Conservation (phyloP, 75 land plant genomes). For the Cupressus sempervirens region DNA sequence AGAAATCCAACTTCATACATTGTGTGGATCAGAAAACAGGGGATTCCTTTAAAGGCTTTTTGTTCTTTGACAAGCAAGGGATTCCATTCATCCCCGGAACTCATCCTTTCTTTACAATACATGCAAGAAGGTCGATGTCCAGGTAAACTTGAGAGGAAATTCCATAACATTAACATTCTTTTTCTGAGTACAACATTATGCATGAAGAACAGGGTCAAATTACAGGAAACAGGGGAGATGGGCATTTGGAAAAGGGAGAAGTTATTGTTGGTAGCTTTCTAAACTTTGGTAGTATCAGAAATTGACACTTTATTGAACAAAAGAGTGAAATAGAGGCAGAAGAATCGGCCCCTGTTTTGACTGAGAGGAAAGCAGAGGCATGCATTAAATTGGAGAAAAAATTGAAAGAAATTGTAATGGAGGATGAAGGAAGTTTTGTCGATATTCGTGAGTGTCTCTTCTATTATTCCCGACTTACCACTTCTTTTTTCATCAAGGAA, state of each 20-base stretch:
- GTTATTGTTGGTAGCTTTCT: constrained; percentile 7
- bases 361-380: too few relatives aligned
- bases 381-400: too few relatives aligned
- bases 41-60: background rate
- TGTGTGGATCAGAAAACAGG: background rate
- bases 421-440: too few relatives aligned
- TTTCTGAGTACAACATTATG: too few relatives aligned
- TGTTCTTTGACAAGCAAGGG: constrained; percentile 23
- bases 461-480: too few relatives aligned
- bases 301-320: background rate
- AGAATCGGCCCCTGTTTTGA: too few relatives aligned
- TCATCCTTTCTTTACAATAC: constrained; percentile 10
- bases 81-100: constrained; percentile 20
- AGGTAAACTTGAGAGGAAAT: background rate
- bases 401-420: too few relatives aligned
- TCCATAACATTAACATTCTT: too few relatives aligned
- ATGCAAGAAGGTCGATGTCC: constrained; percentile 2
- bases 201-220: background rate
- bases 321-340: too few relatives aligned
- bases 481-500: too few relatives aligned
- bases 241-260: background rate
- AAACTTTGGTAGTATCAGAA: constrained; percentile 12
- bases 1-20: background rate
- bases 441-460: too few relatives aligned
- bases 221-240: background rate